A percentile compares a stretch with the other conserved stretches of the same genome.
These are phyloP conservation scores for Pythium apleroticum DNA, from an alignment of 352 stramenopile genomes.

Conservation along the genomic window DNA sequence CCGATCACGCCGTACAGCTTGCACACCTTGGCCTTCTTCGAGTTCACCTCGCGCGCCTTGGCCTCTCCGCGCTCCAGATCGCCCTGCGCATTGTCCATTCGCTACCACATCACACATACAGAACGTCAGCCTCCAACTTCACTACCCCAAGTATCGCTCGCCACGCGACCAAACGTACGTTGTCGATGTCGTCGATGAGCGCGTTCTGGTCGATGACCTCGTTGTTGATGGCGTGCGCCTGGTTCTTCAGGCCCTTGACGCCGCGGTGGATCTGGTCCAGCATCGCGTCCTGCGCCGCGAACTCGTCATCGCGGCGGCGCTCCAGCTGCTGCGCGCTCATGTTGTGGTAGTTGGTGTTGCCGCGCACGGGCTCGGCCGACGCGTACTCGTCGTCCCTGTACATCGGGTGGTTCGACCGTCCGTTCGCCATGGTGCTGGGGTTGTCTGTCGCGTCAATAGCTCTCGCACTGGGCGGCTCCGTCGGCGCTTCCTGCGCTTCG, in stretches of 20 bases:
- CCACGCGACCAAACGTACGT: slow-evolving; percentile 39
- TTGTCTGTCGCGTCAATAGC: neutral
- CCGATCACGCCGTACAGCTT: slow-evolving; percentile 78
- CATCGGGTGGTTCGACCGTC: slow-evolving; percentile 41
- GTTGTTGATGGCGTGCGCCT: slow-evolving; percentile 81
- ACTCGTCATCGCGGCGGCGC: slow-evolving; percentile 47
- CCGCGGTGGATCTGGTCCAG: slow-evolving; percentile 80
- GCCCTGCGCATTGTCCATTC: slow-evolving; percentile 27
- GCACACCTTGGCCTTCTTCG: slow-evolving; percentile 79
- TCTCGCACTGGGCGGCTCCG: neutral
- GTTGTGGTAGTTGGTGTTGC: slow-evolving; percentile 48
- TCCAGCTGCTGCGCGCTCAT: slow-evolving; percentile 74
- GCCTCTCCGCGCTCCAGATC: slow-evolving; percentile 68
- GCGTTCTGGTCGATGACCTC: slow-evolving; percentile 83
- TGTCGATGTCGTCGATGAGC: slow-evolving; percentile 78
- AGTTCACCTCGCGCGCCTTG: slow-evolving; percentile 64
- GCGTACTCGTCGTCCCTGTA: slow-evolving; percentile 33
- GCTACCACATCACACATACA: slow-evolving; percentile 16
- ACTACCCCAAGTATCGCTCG: too few species aligned
- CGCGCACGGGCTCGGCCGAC: neutral
- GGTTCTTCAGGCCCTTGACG: slow-evolving; percentile 78
- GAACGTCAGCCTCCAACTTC: neutral
- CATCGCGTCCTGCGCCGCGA: slow-evolving; percentile 63
- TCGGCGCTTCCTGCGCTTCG: neutral
- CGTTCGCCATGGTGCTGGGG: slow-evolving; percentile 17